Base-by-base conservation (phyloP, 1,284 basidiomycete species). In the Sporisorium sorghi region DNA sequence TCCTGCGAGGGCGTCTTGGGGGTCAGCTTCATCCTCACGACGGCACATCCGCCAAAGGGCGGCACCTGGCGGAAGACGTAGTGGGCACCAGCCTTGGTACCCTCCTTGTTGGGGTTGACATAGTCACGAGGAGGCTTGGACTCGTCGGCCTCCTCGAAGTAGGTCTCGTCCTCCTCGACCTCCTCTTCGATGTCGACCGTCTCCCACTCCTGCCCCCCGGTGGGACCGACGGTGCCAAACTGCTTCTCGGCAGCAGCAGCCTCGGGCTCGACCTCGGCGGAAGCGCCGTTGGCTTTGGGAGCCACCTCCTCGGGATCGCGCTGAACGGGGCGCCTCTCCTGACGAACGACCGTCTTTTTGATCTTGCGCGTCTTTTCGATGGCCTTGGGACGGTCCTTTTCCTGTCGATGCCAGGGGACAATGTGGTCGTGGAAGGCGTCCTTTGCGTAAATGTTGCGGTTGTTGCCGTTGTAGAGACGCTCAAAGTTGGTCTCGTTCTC, bases 381-480 rank as follows among this genome's bases (percentile, higher is more conserved):
- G 5, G 72, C 54, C 64, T 81, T 59, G 43, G 79, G 78, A 30
- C 76, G 79, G 53, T 80, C 79, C 62, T 81, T 80, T 48, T 81
- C 78, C 46, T 73, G 64, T 32, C 80, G 90, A 85, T 97, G 95
- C 15, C 87, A 87, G 4, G 90, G 90, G 72, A 98, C 90, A 84
- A 98, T 92, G 84, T 98, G 92, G 84, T 98, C 95, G 83, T 99
- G 94, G 88, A 99, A 98, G n/a, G 92, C 95, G 82, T 99, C 96
- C 87, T 99, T 99, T 80, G 93, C 92, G 83, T 91, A 95, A 2
- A 89, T 88, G 87, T 98, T 97, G 77, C 90, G 87, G 24, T 81
- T 81, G 53, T 74, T 55, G 24, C 93, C 94, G 35, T 91, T 91
- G 85, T 97, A 99, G 33, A 99, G 88, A 63, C 96, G 89, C 57